Base-by-base conservation (phyloP, 768 basidiomycete genomes). In the Sporobolomyces pararoseus region DNA sequence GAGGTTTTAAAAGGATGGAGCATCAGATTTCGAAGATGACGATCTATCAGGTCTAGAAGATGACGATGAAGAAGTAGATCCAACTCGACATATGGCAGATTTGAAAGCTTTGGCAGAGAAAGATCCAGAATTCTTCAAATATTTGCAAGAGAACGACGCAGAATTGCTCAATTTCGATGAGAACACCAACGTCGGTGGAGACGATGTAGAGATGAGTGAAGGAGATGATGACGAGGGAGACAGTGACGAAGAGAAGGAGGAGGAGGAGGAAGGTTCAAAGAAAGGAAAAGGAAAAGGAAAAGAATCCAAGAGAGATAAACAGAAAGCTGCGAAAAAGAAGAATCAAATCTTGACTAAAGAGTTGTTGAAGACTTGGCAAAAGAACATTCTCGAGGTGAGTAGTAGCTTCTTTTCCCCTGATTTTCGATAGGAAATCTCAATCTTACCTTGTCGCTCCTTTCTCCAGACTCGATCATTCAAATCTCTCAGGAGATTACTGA, bases 121-220 rank as follows among this genome's bases (percentile, higher is more conserved):
- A 78, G 95, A 99, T 79, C 95, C 95, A n/a, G 95, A 96, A 77
- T 99, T 98, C 81, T 99, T 86, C 87, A 91, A 94, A 80, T 99
- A 94, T 78, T 83, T 99, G 3, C 88, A 94, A 81, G 91, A 98
- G 80, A 93, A 99, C 77, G 96, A 99, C 80, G 82, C 83, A 67
- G 93, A 92, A 64, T 82, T 98, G n/a, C 83, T 99, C 3, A 84
- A 90, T 6, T 98, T 98, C 77, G 82, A 76, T 53, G 68, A 63
- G 37, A 58, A 71, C 39, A 65, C 50, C 12, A 46, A 23, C 21
- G 80, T 78, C 17, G 84, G 49, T 29, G 67, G 52, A 19, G 83
- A 81, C 6, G 83, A 83, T 23, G 83, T 81, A 34, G 76, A 70
- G 42, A 72, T 63, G 2, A 74, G 75, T 60, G 75, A 70, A 17